Base-by-base conservation (phyloP, 371 early-diverging fungal species). In the Mortierella sp. region DNA sequence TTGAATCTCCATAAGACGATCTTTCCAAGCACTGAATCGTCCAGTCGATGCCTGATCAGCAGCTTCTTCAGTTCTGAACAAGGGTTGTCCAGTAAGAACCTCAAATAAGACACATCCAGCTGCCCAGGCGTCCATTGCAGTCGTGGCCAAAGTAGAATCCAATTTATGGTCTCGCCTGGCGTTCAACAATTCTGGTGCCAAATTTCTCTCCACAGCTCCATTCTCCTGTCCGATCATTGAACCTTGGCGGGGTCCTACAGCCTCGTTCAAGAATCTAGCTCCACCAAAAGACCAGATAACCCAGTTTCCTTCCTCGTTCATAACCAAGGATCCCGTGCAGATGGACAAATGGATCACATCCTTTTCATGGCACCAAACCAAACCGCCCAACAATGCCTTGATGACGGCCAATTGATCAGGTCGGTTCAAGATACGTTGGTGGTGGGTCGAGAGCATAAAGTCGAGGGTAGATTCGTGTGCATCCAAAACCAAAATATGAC, bases 331-430 rank as follows among this genome's bases (percentile, higher is more conserved):
- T 13, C 75, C 75, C n/a, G 81, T 81, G 69, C 76, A 81, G 50
- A 81, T 75, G 16, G 81, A 71, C 62, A 81, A 58, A n/a, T 81
- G 81, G 24, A 81, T 60, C 11, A 81, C 81, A 58, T 81, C 81
- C 81, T 81, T 81, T 48, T 81, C 72, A 28, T 81, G 81, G 52
- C 81, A 81, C 81, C 81, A 81, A 53, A 69, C 76, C 69, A 81
- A 60, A 11, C 76, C 81, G 4, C 81, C 24, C 65, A 81, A 48
- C 33, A 81, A 50, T 2, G 81, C 81, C 63, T 72, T 81, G 57
- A 69, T 63, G 4, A 81, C 72, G 13, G 71, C 65, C 21, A 36
- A 10, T 36, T 81, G 81, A 41, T 75, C 81, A 7, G 71, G 47
- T 1, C 81, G 68, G 28, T 52, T 22, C 72, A 81, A 38, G 13